Evolutionary conservation across 257 asterid genomes (phyloP).

Genomic region (Catharanthus roseus): DNA sequence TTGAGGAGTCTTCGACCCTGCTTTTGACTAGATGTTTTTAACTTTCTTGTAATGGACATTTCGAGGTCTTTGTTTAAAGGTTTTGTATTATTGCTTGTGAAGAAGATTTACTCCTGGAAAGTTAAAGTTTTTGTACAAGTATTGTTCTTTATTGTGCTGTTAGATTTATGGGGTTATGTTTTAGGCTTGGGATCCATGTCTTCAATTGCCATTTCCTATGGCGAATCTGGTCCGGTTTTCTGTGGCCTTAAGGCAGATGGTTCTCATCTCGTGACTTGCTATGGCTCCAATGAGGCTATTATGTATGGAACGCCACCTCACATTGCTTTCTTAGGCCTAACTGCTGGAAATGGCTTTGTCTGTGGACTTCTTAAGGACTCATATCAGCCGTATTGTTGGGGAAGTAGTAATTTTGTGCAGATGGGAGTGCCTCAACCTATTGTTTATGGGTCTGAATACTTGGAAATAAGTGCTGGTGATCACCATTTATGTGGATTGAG

Average conservation of each 20-base stretch:
- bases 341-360: slow-evolving; percentile 76
- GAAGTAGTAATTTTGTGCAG: slow-evolving; percentile 55
- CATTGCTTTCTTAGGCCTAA: slow-evolving; percentile 51
- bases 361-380: slow-evolving; percentile 66
- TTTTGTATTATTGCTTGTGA: not conserved
- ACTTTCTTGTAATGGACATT: slow-evolving; percentile 24
- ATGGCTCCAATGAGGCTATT: slow-evolving; percentile 66
- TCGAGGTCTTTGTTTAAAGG: slow-evolving; percentile 19
- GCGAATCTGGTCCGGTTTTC: slow-evolving; percentile 75
- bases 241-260: slow-evolving; percentile 83
- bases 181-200: slow-evolving; percentile 85
- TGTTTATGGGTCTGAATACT: slow-evolving; percentile 45
- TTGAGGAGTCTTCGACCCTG: not conserved
- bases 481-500: slow-evolving; percentile 84
- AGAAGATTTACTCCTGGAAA: slow-evolving; percentile 7
- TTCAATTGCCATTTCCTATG: slow-evolving; percentile 78
- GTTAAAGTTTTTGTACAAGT: slow-evolving; percentile 20
- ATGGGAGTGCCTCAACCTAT: slow-evolving; percentile 53
- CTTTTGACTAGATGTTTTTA: slow-evolving; percentile 6
- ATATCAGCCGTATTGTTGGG: slow-evolving; percentile 83
- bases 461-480: slow-evolving; percentile 87
- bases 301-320: slow-evolving; percentile 54
- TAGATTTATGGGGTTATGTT: slow-evolving; percentile 34
- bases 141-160: slow-evolving; percentile 31
- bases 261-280: slow-evolving; percentile 64